A percentile compares a stretch with the other conserved stretches of the same genome.
These are phyloP conservation scores for Curvularia sp. DNA, from an alignment of 2,329 filamentous ascomycete species.

Conservation along the genomic window DNA sequence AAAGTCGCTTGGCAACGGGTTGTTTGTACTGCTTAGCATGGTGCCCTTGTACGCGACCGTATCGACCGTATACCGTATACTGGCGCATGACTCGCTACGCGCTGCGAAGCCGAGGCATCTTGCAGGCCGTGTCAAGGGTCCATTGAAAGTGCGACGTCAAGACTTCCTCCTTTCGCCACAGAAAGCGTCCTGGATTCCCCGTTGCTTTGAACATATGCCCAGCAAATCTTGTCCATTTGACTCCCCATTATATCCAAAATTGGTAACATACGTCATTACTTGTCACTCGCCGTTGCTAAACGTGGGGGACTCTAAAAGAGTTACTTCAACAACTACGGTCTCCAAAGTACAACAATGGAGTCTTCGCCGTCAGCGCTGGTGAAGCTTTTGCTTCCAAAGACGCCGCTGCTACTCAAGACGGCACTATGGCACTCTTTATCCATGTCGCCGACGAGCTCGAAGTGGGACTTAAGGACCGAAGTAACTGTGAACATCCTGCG, in stretches of 20 bases:
- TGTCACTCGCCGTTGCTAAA: not conserved
- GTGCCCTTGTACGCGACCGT: slow-evolving; percentile 2
- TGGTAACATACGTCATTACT: not conserved
- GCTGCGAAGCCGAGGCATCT: slow-evolving; percentile 21
- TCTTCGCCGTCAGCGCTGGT: slow-evolving; percentile 44
- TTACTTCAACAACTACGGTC: not conserved
- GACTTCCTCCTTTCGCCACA: slow-evolving; percentile 17
- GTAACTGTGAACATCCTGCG: slow-evolving; percentile 76
- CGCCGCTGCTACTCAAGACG: slow-evolving; percentile 70
- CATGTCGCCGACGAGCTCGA: slow-evolving; percentile 72
- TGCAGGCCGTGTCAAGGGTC: slow-evolving; percentile 2
- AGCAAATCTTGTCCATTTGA: not conserved
- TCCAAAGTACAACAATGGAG: slow-evolving; percentile 37
- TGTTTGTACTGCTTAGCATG: not conserved
- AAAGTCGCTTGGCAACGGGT: not conserved
- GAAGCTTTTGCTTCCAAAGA: slow-evolving; percentile 46
- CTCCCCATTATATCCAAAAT: not conserved
- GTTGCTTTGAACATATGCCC: not conserved
- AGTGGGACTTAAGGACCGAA: slow-evolving; percentile 80
- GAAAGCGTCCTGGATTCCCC: not conserved
- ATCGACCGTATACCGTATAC: slow-evolving; percentile 10
- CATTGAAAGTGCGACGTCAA: slow-evolving; percentile 26
- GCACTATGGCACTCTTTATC: slow-evolving; percentile 70
- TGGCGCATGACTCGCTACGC: slow-evolving; percentile 16
- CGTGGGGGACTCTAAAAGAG: not conserved